Evolutionary conservation across 202 grass and related monocot genomes (phyloP).

Genomic region (Panicum hallii): DNA sequence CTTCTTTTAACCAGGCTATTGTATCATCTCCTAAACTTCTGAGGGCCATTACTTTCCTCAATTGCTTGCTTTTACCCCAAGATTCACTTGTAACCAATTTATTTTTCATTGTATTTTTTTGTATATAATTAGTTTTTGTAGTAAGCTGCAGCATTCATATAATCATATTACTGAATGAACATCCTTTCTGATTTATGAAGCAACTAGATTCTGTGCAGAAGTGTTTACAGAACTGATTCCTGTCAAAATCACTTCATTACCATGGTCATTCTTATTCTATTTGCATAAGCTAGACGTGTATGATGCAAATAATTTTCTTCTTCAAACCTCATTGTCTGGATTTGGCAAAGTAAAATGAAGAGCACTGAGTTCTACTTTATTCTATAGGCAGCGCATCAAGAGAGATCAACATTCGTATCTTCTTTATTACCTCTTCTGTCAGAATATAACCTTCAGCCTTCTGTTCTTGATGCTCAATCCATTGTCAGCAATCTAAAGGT

Average conservation of each 20-base stretch:
- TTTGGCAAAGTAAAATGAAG: conserved; percentile 39
- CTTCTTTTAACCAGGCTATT: neutral
- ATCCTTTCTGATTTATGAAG: conserved; percentile 3
- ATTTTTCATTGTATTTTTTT: neutral
- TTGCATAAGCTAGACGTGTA: conserved; percentile 5
- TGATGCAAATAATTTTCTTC: neutral
- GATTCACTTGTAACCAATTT: conserved; percentile 11
- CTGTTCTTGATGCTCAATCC: conserved; percentile 89
- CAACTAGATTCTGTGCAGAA: neutral
- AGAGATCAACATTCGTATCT: conserved; percentile 94
- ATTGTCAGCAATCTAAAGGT: conserved; percentile 94
- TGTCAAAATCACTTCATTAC: neutral
- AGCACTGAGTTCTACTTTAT: conserved; percentile 41
- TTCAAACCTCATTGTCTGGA: conserved; percentile 3
- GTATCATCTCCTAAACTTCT: neutral
- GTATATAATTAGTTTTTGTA: conserved; percentile 20
- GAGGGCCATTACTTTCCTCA: conserved; percentile 10
- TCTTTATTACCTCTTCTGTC: conserved; percentile 92
- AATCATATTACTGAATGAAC: conserved; percentile 16
- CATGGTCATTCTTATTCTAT: conserved; percentile 26
- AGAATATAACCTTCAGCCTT: conserved; percentile 84
- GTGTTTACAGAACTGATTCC: neutral
- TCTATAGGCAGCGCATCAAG: conserved; percentile 86
- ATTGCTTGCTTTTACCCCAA: conserved; percentile 19
- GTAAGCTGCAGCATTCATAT: conserved; percentile 10